phyloP scores from a whole-genome alignment of 176 grass and related monocot genomes.

The Oryza longistaminata region DNA sequence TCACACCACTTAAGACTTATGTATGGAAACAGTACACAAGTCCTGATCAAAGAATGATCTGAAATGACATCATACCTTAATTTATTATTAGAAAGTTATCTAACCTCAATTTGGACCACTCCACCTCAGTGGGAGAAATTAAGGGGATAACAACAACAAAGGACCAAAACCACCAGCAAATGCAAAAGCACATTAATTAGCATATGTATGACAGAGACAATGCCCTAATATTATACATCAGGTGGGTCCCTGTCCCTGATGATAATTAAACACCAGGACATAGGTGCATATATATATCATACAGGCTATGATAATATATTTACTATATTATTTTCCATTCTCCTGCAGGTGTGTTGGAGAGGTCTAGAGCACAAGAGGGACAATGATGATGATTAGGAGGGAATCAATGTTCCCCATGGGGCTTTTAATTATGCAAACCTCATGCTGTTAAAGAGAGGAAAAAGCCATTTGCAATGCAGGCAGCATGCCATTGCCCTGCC shows the following conservation, averaged over 20 bases:
- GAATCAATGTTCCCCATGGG: constrained; percentile 56
- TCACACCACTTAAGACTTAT: constrained; percentile 26
- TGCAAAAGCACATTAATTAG: constrained; percentile 18
- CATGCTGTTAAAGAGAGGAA: constrained; percentile 60
- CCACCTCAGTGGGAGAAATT: constrained; percentile 26
- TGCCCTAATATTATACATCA: constrained; percentile 42
- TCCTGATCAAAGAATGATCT: constrained; percentile 37
- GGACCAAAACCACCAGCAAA: constrained; percentile 12
- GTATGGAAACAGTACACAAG: constrained; percentile 21
- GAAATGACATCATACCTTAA: constrained; percentile 27
- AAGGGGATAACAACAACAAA: constrained; percentile 42
- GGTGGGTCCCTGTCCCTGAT: constrained; percentile 4
- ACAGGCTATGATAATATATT: neutral
- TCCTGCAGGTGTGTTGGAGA: constrained; percentile 23
- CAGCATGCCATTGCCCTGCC: neutral
- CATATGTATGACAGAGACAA: constrained; percentile 42
- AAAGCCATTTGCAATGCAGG: constrained; percentile 16
- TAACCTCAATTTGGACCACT: constrained; percentile 42
- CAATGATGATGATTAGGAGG: constrained; percentile 67
- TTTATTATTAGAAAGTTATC: neutral
- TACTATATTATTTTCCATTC: neutral
- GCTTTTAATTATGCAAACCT: constrained; percentile 52
- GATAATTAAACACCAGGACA: constrained; percentile 24
- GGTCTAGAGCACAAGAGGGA: constrained; percentile 42
- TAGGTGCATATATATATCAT: constrained; percentile 23